These are phyloP conservation scores for Crithidia expoeki DNA, from an alignment of 208 protist genomes.

Conservation along the genomic window DNA sequence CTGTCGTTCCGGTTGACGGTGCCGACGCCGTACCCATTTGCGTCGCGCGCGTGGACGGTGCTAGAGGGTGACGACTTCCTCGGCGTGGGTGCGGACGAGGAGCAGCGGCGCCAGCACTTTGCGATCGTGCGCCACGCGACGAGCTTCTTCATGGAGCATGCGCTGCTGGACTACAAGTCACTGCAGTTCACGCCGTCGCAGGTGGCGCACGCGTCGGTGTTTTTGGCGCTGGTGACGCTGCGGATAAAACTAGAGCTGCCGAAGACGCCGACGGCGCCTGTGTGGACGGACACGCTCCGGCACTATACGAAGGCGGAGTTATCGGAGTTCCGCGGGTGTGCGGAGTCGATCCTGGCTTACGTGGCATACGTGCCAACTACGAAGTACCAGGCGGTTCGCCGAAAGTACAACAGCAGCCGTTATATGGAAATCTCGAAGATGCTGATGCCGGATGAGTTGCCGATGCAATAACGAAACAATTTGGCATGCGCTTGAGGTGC, in stretches of 20 bases:
- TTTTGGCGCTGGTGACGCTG: constrained; percentile 82
- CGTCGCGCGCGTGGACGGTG: constrained; percentile 76
- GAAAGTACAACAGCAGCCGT: constrained; percentile 83
- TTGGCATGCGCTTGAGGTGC: not conserved
- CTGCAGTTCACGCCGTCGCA: constrained; percentile 94
- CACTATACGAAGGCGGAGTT: constrained; percentile 72
- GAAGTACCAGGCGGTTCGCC: constrained; percentile 87
- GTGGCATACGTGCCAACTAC: constrained; percentile 79
- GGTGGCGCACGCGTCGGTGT: constrained; percentile 91
- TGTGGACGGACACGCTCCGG: constrained; percentile 72
- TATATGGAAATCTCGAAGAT: constrained; percentile 84
- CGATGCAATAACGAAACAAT: constrained; percentile 18
- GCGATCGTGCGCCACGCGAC: constrained; percentile 63
- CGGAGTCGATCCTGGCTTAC: constrained; percentile 81
- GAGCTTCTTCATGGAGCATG: constrained; percentile 89
- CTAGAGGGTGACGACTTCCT: constrained; percentile 70
- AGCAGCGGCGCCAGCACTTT: constrained; percentile 43
- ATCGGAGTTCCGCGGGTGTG: constrained; percentile 73
- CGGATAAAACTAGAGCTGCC: constrained; percentile 49
- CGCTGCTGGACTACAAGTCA: constrained; percentile 87
- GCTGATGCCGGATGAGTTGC: constrained; percentile 65
- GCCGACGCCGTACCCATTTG: constrained; percentile 86
- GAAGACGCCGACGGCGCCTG: constrained; percentile 16
- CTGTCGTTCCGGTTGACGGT: constrained; percentile 91
- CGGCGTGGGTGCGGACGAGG: constrained; percentile 34